Percentiles rank a stretch among this genome's conserved stretches.
Conservation (phyloP, 169 alveolate species). For the Plasmodium knowlesi region DNA sequence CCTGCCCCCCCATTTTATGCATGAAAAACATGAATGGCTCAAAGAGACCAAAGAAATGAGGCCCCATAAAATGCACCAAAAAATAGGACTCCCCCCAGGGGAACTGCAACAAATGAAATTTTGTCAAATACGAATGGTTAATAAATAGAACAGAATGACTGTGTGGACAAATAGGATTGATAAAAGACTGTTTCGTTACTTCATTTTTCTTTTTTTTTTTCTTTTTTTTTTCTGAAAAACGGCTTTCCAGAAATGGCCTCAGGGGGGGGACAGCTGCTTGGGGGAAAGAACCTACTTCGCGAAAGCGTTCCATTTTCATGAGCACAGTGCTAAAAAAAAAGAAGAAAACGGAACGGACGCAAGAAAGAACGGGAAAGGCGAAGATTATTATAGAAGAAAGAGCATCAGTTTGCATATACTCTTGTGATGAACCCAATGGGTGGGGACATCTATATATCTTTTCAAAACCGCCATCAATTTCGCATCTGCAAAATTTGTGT, state of each 20-base stretch:
- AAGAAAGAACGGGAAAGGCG: background rate
- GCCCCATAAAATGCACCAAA: background rate
- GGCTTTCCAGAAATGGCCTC: background rate
- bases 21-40: background rate
- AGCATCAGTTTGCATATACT: background rate
- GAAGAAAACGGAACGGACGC: background rate
- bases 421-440: background rate
- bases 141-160: background rate
- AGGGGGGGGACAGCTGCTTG: background rate
- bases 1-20: background rate
- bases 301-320: background rate
- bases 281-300: background rate
- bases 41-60: background rate
- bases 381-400: background rate
- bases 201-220: background rate
- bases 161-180: background rate
- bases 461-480: background rate
- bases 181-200: background rate
- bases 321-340: background rate
- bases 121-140: background rate
- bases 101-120: background rate
- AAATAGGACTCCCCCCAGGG: background rate
- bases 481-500: background rate
- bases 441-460: background rate
- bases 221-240: background rate